Evolutionary conservation across 2,329 filamentous ascomycete genomes (phyloP), one percentile per base, ranked within the genome.

Genomic region (Cryphonectria radicalis): DNA sequence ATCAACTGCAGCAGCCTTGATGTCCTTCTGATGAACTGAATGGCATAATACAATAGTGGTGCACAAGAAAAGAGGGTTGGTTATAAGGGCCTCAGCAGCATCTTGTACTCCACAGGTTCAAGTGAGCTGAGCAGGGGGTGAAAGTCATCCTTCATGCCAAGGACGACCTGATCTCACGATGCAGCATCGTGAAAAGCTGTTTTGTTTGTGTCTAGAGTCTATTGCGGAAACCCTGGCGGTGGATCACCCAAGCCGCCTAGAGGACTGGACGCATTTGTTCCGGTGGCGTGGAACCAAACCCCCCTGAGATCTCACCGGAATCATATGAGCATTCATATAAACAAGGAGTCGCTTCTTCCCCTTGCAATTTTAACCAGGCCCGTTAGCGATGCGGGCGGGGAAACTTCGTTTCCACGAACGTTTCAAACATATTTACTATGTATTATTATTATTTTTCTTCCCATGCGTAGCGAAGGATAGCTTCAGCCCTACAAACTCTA

Each of bases 1-100:
- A 73, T 71, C 71, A 73, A 73, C 69, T 71, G 71, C 69, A 40
- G 66, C 13, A 37, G 32, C 32, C 22, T 50, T 53, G 42, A 22
- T n/a, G 43, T 57, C 32, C 32, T 14, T 50, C 35, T 57, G 63
- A 46, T 57, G 63, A 46, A 13, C 28, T 50, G 25, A 14, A 13
- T 42, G 59, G 46, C 46, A 50, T 50, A n/a, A 50, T 2, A 43
- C 13, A 28, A 57, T 57, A 4, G n/a, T 42, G 19, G 6, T 59
- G 10, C 19, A 59, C 10, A 55, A 28, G 17, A n/a, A 40, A 28
- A 32, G 42, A 43, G 22, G 22, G 5, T 50, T 13, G 22, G 5
- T 50, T 13, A 28, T 6, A 32, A 66, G 46, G 46, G 11, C 22
- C 63, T 66, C 17, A n/a, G 32, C 28, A 55, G 42, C 28, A 67